phyloP scores from a whole-genome alignment of 129 eudicot species.

The Rutidosis leptorrhynchoides region DNA sequence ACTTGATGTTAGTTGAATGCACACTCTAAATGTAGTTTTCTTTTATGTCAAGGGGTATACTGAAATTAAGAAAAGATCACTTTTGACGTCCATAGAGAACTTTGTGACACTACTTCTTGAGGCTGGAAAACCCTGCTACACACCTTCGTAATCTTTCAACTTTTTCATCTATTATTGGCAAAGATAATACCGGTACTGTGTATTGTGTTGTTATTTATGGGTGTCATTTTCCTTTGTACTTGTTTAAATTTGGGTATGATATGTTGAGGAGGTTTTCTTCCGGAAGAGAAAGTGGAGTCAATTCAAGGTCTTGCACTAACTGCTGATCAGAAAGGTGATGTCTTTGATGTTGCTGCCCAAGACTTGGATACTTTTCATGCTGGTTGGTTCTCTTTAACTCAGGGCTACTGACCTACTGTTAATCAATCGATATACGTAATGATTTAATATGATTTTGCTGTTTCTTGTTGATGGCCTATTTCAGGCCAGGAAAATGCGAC shows the following conservation, averaged over 20 bases:
- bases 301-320: slow-evolving; percentile 76
- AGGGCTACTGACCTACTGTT: too few relatives aligned
- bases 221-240: too few relatives aligned
- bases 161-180: background rate
- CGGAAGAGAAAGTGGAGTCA: slow-evolving; percentile 77
- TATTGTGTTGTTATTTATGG: too few relatives aligned
- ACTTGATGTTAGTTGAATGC: too few relatives aligned
- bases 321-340: slow-evolving; percentile 76
- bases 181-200: background rate
- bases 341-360: slow-evolving; percentile 64
- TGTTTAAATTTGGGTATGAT: slow-evolving; percentile 64
- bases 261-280: slow-evolving; percentile 76
- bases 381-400: slow-evolving; percentile 33
- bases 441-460: too few relatives aligned
- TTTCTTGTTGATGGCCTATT: too few relatives aligned
- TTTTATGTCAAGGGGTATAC: slow-evolving; percentile 61
- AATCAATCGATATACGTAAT: background rate
- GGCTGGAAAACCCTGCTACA: slow-evolving; percentile 66
- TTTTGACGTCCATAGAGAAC: slow-evolving; percentile 80
- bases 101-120: slow-evolving; percentile 69
- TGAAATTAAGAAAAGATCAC: slow-evolving; percentile 76
- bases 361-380: slow-evolving; percentile 67
- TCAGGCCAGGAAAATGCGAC: slow-evolving; percentile 30
- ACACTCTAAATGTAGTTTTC: too few relatives aligned
- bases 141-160: slow-evolving; percentile 63